Evolutionary conservation across 2,329 filamentous ascomycete species (phyloP).

Genomic region (Cephalotrichum gorgonifer): DNA sequence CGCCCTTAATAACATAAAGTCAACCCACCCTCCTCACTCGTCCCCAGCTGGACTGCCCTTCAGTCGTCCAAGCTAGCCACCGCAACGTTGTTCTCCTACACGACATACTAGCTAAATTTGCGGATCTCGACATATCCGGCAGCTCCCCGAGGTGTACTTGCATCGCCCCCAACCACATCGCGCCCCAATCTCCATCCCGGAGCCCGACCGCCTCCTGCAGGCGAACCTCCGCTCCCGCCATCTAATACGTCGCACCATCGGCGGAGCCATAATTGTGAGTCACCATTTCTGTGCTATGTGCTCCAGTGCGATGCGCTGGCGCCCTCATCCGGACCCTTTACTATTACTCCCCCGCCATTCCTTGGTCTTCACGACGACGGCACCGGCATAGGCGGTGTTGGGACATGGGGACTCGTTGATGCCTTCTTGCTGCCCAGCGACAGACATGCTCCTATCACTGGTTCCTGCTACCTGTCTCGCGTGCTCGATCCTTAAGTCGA

Average conservation of each 20-base stretch:
- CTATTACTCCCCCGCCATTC: background rate
- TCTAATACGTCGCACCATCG: slow-evolving; percentile 2
- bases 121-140: background rate
- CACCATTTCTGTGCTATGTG: slow-evolving; percentile 2
- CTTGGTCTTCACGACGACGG: background rate
- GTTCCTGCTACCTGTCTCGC: background rate
- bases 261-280: slow-evolving; percentile 6
- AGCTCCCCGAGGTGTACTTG: slow-evolving; percentile 2
- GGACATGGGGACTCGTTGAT: background rate
- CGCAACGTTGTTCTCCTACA: background rate
- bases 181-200: slow-evolving; percentile 1
- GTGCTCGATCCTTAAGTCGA: background rate
- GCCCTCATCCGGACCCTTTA: background rate
- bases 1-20: slow-evolving; percentile 1
- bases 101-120: no score
- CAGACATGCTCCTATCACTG: background rate
- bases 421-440: slow-evolving; percentile 6
- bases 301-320: slow-evolving; percentile 3
- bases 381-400: background rate
- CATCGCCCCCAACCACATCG: slow-evolving; percentile 3
- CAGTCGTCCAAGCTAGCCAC: background rate
- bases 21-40: background rate
- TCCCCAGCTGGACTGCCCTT: background rate
- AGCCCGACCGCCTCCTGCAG: background rate
- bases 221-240: background rate